Percentiles rank a stretch among this genome's conserved stretches.
Conservation (phyloP, 225 moss, liverwort and hornwort genomes). For the Straminergon stramineum region DNA sequence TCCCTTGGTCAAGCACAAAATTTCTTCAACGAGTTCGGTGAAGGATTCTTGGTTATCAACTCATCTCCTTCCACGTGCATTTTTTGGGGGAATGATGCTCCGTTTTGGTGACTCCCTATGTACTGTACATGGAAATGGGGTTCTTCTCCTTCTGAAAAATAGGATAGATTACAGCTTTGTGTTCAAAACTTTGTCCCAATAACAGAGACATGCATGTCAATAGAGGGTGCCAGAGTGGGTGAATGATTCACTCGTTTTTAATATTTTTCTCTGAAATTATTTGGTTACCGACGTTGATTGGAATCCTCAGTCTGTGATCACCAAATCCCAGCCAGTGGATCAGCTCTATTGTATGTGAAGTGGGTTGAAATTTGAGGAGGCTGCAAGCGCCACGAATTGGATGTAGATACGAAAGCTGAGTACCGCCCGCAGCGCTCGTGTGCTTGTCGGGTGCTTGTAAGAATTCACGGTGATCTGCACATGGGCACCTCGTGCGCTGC, state of each 20-base stretch:
- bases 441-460: background rate
- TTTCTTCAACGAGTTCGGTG: background rate
- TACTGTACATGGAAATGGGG: no score
- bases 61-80: background rate
- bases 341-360: background rate
- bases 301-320: background rate
- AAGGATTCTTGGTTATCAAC: background rate
- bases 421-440: background rate
- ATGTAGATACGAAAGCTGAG: background rate
- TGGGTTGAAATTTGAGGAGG: background rate
- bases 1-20: background rate
- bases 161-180: background rate
- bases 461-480: background rate
- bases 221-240: background rate
- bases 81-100: background rate
- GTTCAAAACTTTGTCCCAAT: background rate
- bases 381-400: background rate
- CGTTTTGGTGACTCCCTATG: background rate
- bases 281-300: background rate
- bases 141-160: background rate
- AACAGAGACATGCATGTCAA: background rate
- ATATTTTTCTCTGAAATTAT: background rate
- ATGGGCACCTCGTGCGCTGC: background rate
- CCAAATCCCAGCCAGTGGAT: background rate
- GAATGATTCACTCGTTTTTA: background rate